Percentiles rank a stretch among this genome's conserved stretches.
Evolutionary conservation across 2,329 filamentous ascomycete genomes (phyloP).

Genomic region (Sporothrix sp.): DNA sequence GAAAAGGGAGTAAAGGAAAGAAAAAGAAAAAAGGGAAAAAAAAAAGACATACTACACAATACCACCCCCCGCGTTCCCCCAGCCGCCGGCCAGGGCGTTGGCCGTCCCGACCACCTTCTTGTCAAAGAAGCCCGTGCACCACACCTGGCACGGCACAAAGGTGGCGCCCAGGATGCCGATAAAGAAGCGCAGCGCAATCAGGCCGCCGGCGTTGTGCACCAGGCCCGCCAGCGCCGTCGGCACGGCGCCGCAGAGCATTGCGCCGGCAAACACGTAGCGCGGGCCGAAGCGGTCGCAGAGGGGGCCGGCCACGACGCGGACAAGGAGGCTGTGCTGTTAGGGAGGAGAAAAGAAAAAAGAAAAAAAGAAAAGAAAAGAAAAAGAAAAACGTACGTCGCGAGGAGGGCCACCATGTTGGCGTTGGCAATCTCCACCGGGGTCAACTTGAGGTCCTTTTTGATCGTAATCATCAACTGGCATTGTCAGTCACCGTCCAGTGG

Average conservation of each 20-base stretch:
- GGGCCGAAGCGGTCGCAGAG: slow-evolving; percentile 77
- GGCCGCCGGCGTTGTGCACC: slow-evolving; percentile 54
- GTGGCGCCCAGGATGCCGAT: slow-evolving; percentile 68
- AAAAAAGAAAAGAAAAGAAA: too few relatives aligned
- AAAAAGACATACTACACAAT: too few relatives aligned
- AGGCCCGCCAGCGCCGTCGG: slow-evolving; percentile 79
- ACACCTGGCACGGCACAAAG: slow-evolving; percentile 83
- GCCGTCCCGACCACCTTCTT: slow-evolving; percentile 84
- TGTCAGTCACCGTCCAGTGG: too few relatives aligned
- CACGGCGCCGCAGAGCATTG: slow-evolving; percentile 67
- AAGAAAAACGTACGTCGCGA: slow-evolving; percentile 46
- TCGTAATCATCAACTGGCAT: slow-evolving; percentile 68
- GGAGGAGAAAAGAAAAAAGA: too few relatives aligned
- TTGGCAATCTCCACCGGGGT: slow-evolving; percentile 65
- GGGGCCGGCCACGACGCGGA: slow-evolving; percentile 69
- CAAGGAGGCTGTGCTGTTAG: slow-evolving; percentile 44
- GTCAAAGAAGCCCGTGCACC: slow-evolving; percentile 88
- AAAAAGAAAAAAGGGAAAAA: too few relatives aligned
- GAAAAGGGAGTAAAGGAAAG: too few relatives aligned
- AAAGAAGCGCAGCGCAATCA: slow-evolving; percentile 70
- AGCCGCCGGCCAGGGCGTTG: slow-evolving; percentile 74
- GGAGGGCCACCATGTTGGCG: slow-evolving; percentile 79
- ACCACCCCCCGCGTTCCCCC: slow-evolving; percentile 80
- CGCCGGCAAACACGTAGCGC: slow-evolving; percentile 66
- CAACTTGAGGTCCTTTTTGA: slow-evolving; percentile 68